Evolutionary conservation across 768 basidiomycete species (phyloP).

Genomic region (Hypholoma fasciculare): DNA sequence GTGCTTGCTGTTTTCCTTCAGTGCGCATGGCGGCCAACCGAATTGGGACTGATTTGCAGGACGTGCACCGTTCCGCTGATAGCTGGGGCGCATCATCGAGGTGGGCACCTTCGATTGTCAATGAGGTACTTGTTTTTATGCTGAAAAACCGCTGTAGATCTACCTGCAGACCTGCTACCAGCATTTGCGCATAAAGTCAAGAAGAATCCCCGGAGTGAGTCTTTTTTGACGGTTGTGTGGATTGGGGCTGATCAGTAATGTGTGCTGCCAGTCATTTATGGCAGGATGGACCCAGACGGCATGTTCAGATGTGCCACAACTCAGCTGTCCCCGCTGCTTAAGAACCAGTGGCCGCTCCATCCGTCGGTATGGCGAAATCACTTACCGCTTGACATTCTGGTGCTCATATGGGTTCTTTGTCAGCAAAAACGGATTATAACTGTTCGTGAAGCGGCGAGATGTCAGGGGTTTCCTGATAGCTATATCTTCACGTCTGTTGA

Average conservation of each 20-base stretch:
- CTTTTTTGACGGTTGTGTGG: not conserved
- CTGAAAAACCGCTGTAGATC: constrained; percentile 29
- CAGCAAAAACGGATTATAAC: constrained; percentile 75
- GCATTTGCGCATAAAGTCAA: constrained; percentile 23
- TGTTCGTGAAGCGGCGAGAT: constrained; percentile 68
- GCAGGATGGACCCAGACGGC: constrained; percentile 50
- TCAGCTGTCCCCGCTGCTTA: constrained; percentile 46
- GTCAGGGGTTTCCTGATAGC: constrained; percentile 77
- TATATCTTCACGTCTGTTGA: constrained; percentile 57
- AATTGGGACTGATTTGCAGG: constrained; percentile 25
- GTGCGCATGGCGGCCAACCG: not conserved
- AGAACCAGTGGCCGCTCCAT: constrained; percentile 45
- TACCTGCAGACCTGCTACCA: constrained; percentile 41
- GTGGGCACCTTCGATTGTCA: constrained; percentile 30
- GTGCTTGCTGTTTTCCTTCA: constrained; percentile 12
- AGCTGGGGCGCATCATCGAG: constrained; percentile 49
- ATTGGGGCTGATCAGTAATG: not conserved
- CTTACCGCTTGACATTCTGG: not conserved
- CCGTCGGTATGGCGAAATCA: constrained; percentile 29
- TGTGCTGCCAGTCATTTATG: constrained; percentile 41
- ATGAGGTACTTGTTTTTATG: not conserved
- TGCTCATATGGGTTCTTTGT: not conserved
- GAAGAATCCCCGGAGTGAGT: constrained; percentile 23
- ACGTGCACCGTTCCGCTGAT: constrained; percentile 55
- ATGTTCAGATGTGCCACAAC: constrained; percentile 71